Evolutionary conservation across 495 filamentous ascomycete genomes (phyloP), one percentile per base, ranked within the genome.

Genomic region (Penicillium waksmanii): DNA sequence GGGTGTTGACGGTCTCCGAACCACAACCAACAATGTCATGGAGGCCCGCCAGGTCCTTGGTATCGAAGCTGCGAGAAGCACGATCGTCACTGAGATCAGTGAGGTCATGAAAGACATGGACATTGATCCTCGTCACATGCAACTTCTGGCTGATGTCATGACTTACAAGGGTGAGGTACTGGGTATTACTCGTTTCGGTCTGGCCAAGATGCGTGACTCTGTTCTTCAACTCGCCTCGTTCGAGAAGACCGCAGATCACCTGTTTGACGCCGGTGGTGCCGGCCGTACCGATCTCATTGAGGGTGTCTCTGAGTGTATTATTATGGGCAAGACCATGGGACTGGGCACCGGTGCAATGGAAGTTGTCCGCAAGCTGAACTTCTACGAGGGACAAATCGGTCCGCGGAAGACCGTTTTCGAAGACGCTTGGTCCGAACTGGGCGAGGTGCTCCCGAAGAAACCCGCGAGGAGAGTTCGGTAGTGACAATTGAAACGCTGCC

Each of bases 81-180:
- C 90, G 13, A 96, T 97, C 66, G 84, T 92, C 44, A 77, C 75
- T 17, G 93, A 97, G 77, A 96, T 96, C 67, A 75, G 78, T 51
- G 72, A 72, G 19, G 93, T 97, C 68, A 96, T 97, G 92, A 84
- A 80, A 47, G 85, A 86, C 67, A 97, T 98, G 95, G 86, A 87
- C 76, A 97, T 98, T 64, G 95, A 98, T 79, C 95, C 95, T 27
- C 89, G 96, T 34, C 95, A 98, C 82, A 97, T 98, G 93, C 90
- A 97, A 71, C 85, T 98, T 8, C 84, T 98, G 15, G 94, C 95
- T n/a, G 96, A 98, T 58, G 92, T 97, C 36, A 98, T 98, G 95
- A 98, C 95, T 6, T 98, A 94, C 82, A 97, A 96, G 76, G 95
- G 95, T 49, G 94, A 98, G 61, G 90, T 98, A 0, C 84, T 97